Conservation (phyloP, 2,329 filamentous ascomycete species). For the Fusarium sp. region DNA sequence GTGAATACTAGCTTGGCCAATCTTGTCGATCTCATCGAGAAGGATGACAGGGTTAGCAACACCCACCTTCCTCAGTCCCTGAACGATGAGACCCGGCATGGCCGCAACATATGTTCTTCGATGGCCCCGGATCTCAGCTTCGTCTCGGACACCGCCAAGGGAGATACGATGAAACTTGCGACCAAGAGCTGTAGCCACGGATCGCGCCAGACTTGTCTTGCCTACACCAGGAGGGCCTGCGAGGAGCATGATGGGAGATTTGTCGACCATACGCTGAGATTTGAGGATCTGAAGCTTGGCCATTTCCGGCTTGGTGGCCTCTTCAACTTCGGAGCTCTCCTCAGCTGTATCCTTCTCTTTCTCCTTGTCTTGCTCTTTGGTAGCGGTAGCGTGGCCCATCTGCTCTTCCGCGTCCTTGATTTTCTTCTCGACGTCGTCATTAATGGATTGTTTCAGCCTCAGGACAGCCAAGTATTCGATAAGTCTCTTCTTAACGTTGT, state of each 20-base stretch:
- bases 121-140: conserved; percentile 96
- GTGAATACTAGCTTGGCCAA: conserved; percentile 90
- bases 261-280: conserved; percentile 89
- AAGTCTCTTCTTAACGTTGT: conserved; percentile 96
- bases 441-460: conserved; percentile 91
- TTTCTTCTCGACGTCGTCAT: conserved; percentile 83
- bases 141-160: conserved; percentile 92
- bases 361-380: conserved; percentile 31
- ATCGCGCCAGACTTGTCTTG: conserved; percentile 95
- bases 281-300: conserved; percentile 81
- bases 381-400: conserved; percentile 55
- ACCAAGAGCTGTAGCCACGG: conserved; percentile 89
- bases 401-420: conserved; percentile 76
- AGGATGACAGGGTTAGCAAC: conserved; percentile 96
- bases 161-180: conserved; percentile 98
- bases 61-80: conserved; percentile 93
- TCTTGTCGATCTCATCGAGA: conserved; percentile 98
- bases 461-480: conserved; percentile 97
- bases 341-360: conserved; percentile 37
- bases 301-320: conserved; percentile 54
- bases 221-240: conserved; percentile 94
- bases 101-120: conserved; percentile 96
- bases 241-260: conserved; percentile 93
- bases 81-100: conserved; percentile 97
- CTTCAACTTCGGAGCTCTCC: conserved; percentile 43